Conservation (phyloP, 371 early-diverging fungal species). For the Rhizopus delemar region DNA sequence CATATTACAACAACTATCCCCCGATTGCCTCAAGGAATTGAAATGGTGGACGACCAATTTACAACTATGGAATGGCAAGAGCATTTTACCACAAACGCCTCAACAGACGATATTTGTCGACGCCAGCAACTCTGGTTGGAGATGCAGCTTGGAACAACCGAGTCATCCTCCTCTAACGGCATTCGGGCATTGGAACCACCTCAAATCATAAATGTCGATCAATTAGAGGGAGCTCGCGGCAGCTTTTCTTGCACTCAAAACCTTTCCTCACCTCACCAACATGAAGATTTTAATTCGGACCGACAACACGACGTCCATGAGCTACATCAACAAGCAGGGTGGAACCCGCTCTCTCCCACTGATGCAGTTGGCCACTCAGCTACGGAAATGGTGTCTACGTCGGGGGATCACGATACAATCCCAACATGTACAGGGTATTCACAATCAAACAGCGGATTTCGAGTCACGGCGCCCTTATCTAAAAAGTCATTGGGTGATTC, state of each 20-base stretch:
- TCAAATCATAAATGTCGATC: conserved; percentile 21
- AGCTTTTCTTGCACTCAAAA: conserved; percentile 6
- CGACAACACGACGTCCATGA: conserved; percentile 9
- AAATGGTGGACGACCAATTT: too few species aligned
- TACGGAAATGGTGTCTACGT: conserved; percentile 12
- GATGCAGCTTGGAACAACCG: conserved; percentile 3
- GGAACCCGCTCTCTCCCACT: conserved; percentile 4
- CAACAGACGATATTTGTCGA: too few species aligned
- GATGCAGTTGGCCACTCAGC: conserved; percentile 3
- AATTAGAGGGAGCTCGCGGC: conserved; percentile 28
- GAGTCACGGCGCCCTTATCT: conserved; percentile 13
- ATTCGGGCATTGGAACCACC: conserved; percentile 9
- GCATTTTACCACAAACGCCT: too few species aligned
- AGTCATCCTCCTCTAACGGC: too few species aligned
- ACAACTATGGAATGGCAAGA: too few species aligned
- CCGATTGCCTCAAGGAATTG: too few species aligned
- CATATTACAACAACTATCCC: too few species aligned
- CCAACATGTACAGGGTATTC: conserved; percentile 2
- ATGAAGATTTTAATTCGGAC: conserved; percentile 7
- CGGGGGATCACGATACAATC: conserved; percentile 5
- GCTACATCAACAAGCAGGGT: conserved; percentile 15
- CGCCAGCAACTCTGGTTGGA: conserved; percentile 11
- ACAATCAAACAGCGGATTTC: conserved; percentile 15
- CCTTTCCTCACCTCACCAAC: conserved; percentile 9
- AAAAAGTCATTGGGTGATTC: conserved; percentile 22